A percentile compares a stretch with the other conserved stretches of the same genome.
Conservation (phyloP, 2,329 filamentous ascomycete species). For the Myriosclerotinia duriaeana region DNA sequence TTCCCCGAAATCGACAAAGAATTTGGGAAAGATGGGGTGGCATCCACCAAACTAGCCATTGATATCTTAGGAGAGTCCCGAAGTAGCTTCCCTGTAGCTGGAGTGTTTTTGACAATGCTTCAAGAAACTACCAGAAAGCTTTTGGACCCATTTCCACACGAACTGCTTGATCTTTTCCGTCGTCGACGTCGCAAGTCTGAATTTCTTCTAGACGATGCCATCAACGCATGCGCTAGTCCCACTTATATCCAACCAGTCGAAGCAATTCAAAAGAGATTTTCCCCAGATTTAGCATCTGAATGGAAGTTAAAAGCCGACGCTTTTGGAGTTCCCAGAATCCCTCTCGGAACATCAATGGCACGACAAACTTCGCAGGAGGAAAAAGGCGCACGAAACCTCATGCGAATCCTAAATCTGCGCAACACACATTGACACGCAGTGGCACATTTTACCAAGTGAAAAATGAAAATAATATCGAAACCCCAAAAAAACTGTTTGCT, state of each 20-base stretch:
- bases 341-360: too few relatives aligned
- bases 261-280: conserved; percentile 37
- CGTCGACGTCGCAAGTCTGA: background rate
- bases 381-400: conserved; percentile 35
- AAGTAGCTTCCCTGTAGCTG: conserved; percentile 38
- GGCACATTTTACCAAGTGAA: conserved; percentile 10
- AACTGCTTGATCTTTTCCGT: conserved; percentile 27
- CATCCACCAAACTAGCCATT: conserved; percentile 38
- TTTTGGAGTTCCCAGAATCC: conserved; percentile 31
- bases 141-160: conserved; percentile 32
- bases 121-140: conserved; percentile 34
- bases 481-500: background rate
- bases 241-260: conserved; percentile 38
- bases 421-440: conserved; percentile 35
- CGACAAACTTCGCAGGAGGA: conserved; percentile 27
- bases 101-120: conserved; percentile 39
- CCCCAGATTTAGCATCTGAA: conserved; percentile 36
- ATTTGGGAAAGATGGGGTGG: conserved; percentile 32
- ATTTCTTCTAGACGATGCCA: conserved; percentile 38
- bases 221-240: conserved; percentile 39
- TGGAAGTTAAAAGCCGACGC: conserved; percentile 31
- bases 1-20: conserved; percentile 35
- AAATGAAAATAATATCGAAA: background rate
- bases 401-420: conserved; percentile 40
- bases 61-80: conserved; percentile 37